Conservation (phyloP, 2,329 filamentous ascomycete genomes). For the Cladosporium sp. region DNA sequence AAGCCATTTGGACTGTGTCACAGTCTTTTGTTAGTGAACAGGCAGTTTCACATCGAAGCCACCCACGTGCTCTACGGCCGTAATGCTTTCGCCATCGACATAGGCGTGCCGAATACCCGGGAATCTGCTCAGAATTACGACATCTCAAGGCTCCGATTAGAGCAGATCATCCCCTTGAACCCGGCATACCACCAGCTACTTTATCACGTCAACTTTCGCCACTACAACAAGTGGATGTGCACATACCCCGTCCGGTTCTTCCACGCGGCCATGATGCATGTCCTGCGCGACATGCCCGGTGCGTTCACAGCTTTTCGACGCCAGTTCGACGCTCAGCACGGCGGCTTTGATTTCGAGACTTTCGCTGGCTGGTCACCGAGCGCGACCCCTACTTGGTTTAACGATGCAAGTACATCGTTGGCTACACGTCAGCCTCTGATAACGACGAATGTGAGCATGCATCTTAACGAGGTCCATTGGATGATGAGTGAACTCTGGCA, state of each 20-base stretch:
- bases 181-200: neutral
- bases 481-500: neutral
- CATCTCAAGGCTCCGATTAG: neutral
- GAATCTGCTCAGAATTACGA: neutral
- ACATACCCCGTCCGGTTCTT: neutral
- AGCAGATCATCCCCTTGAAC: neutral
- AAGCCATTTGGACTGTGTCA: neutral
- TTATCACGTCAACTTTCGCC: neutral
- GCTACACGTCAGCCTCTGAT: neutral
- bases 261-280: neutral
- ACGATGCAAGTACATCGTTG: neutral
- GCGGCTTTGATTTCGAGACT: neutral
- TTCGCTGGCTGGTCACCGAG: neutral
- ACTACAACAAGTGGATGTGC: neutral
- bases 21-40: neutral
- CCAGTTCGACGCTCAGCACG: neutral
- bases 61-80: neutral
- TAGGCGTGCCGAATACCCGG: neutral
- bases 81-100: neutral
- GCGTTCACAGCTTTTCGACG: neutral
- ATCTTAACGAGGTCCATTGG: neutral
- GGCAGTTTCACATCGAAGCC: neutral
- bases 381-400: neutral
- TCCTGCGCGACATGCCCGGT: neutral
- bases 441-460: neutral